These are phyloP conservation scores for Rhodotorula sp. DNA, from an alignment of 1,284 basidiomycete genomes.

Conservation along the genomic window DNA sequence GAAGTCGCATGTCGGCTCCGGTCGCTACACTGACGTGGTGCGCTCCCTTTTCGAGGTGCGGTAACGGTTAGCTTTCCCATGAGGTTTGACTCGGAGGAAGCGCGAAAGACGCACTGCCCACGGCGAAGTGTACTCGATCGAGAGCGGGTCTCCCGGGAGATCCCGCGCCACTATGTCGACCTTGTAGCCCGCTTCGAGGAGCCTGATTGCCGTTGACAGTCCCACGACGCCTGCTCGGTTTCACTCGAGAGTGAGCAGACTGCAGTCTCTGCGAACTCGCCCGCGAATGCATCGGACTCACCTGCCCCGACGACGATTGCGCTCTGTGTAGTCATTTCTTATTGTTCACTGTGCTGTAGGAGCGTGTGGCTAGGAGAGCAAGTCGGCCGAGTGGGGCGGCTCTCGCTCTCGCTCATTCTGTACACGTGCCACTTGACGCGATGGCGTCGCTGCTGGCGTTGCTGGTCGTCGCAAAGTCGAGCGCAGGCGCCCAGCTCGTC, in stretches of 20 bases:
- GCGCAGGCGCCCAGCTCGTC: constrained; percentile 37
- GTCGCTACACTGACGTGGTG: constrained; percentile 40
- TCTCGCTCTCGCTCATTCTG: too few species aligned
- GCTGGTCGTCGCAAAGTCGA: constrained; percentile 42
- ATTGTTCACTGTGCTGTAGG: too few species aligned
- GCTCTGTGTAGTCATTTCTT: not conserved
- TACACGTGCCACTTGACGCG: not conserved
- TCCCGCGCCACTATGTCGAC: constrained; percentile 67
- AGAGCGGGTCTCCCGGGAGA: constrained; percentile 65
- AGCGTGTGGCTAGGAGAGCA: not conserved
- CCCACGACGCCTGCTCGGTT: constrained; percentile 63
- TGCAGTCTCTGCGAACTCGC: too few species aligned
- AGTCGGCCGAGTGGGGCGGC: not conserved
- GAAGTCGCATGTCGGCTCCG: constrained; percentile 27
- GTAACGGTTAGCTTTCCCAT: not conserved
- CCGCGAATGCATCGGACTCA: not conserved
- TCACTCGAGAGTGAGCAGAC: not conserved
- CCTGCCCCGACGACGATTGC: constrained; percentile 19
- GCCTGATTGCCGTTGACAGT: constrained; percentile 64
- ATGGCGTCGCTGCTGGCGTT: constrained; percentile 43
- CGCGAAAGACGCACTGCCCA: constrained; percentile 64
- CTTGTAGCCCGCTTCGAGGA: constrained; percentile 63
- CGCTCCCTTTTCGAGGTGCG: constrained; percentile 18
- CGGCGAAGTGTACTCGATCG: constrained; percentile 66
- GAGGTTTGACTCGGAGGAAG: not conserved